Percentiles rank a stretch among this genome's conserved stretches.
Conservation (phyloP, 768 basidiomycete species). For the Rubroboletus pulcherrimus region DNA sequence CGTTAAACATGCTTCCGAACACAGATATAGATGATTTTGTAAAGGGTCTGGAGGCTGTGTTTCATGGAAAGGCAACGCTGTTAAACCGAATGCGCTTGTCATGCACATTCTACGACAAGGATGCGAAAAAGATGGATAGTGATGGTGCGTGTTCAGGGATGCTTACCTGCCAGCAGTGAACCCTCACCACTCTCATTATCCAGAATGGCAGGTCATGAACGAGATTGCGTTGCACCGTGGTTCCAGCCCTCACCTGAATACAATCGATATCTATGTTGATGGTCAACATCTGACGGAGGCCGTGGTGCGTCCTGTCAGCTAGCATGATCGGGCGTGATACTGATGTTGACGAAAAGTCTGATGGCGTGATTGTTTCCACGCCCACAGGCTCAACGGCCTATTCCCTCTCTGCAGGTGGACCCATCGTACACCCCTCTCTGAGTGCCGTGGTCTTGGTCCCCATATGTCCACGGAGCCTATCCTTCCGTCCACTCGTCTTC, state of each 20-base stretch:
- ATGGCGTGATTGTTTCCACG: slow-evolving; percentile 91
- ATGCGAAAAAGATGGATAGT: slow-evolving; percentile 54
- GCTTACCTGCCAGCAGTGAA: neutral
- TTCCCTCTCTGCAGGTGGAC: slow-evolving; percentile 91
- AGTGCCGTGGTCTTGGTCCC: slow-evolving; percentile 90
- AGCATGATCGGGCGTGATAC: slow-evolving; percentile 7
- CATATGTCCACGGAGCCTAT: slow-evolving; percentile 91
- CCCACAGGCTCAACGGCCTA: slow-evolving; percentile 97
- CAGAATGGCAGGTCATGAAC: slow-evolving; percentile 97
- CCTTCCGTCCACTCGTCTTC: slow-evolving; percentile 88
- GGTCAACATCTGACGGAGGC: slow-evolving; percentile 95
- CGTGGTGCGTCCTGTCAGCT: slow-evolving; percentile 56
- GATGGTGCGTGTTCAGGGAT: slow-evolving; percentile 45
- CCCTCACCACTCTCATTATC: neutral
- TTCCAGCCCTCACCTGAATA: slow-evolving; percentile 85
- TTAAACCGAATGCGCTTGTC: slow-evolving; percentile 88
- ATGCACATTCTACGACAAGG: slow-evolving; percentile 67
- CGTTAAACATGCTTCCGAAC: slow-evolving; percentile 1
- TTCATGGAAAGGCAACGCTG: slow-evolving; percentile 74
- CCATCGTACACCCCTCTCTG: slow-evolving; percentile 91
- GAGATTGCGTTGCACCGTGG: slow-evolving; percentile 92
- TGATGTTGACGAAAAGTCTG: slow-evolving; percentile 53
- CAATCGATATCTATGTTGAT: slow-evolving; percentile 91
- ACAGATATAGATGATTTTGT: slow-evolving; percentile 87
- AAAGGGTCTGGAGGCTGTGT: slow-evolving; percentile 75